Base-by-base conservation (phyloP, 2,329 filamentous ascomycete genomes). In the Fonsecaea erecta region DNA sequence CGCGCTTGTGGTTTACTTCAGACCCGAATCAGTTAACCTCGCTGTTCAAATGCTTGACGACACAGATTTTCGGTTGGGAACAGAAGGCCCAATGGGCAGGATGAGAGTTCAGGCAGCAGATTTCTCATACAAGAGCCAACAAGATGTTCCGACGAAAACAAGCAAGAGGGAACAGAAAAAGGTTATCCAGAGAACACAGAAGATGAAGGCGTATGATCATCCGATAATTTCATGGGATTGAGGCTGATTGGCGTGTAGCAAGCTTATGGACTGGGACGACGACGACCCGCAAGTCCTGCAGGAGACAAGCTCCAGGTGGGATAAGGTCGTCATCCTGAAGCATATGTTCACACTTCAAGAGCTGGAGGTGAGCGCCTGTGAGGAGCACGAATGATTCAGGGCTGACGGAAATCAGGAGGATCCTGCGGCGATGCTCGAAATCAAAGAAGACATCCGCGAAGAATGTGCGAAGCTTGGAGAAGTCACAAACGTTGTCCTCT, bases 241-340 rank as follows among this genome's bases (percentile, higher is more conserved):
- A 53, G n/a, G 30, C 30, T 53, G 52, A 53, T n/a, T 6, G 16
- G 18, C 26, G n/a, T n/a, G 62, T 73, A 94, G 92, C 55, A 93
- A 94, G 79, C 86, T 98, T 35, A 90, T 93, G 2, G 93, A 98
- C 77, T 99, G 95, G 95, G 91, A 92, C 74, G 94, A 97, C 74
- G 93, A 98, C 75, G 90, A 94, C 61, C 85, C 89, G 28, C 85
- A 82, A 0, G 77, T 82, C 26, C 73, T 87, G 26, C 83, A 84
- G n/a, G 83, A 87, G 48, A 84, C 82, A 8, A 83, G 77, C 68
- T 83, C 82, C 14, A 81, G 81, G 73, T 90, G 86, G 79, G 91
- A 93, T 73, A 96, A 93, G 76, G 83, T 91, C 16, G 93, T 97
- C 30, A 88, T 98, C 64, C 80, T 99, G 69, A 92, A 92, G 75